These are phyloP conservation scores for Bimuria novae-zelandiae DNA, from an alignment of 2,329 filamentous ascomycete species.

Conservation along the genomic window DNA sequence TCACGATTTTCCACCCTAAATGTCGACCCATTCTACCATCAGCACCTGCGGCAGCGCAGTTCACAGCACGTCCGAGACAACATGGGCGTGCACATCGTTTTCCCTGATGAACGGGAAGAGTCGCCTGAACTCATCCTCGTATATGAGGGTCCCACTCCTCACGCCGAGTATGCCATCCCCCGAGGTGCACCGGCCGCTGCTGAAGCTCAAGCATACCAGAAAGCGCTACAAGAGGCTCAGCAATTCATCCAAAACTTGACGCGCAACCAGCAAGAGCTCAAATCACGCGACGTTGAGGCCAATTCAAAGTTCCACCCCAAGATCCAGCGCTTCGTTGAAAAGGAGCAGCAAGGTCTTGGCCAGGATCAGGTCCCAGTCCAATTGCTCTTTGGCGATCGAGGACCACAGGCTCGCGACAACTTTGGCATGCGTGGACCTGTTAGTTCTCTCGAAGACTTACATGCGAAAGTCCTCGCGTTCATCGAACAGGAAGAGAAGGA, in stretches of 20 bases:
- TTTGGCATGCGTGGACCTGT: constrained; percentile 78
- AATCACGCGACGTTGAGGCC: constrained; percentile 58
- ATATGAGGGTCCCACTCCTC: constrained; percentile 68
- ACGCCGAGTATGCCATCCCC: constrained; percentile 59
- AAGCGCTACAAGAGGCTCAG: constrained; percentile 62
- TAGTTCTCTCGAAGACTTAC: constrained; percentile 72
- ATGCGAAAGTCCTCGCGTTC: constrained; percentile 75
- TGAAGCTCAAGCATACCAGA: constrained; percentile 62
- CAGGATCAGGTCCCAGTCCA: constrained; percentile 61
- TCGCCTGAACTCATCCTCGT: constrained; percentile 71
- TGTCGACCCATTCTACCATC: constrained; percentile 80
- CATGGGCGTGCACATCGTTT: constrained; percentile 73
- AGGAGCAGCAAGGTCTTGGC: constrained; percentile 57
- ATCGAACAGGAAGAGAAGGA: constrained; percentile 88
- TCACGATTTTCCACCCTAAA: constrained; percentile 68
- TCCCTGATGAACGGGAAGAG: constrained; percentile 66
- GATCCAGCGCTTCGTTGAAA: constrained; percentile 62
- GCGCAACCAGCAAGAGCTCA: constrained; percentile 60
- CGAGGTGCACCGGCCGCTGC: constrained; percentile 59
- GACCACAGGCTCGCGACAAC: constrained; percentile 53
- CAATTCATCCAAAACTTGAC: constrained; percentile 59
- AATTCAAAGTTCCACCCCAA: constrained; percentile 67
- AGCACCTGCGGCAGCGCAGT: constrained; percentile 69
- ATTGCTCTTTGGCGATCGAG: constrained; percentile 54
- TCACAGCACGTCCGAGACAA: constrained; percentile 67